A percentile compares a stretch with the other conserved stretches of the same genome.
These are phyloP conservation scores for Acmispon strigosus DNA, from an alignment of 306 rosid species.

Conservation along the genomic window DNA sequence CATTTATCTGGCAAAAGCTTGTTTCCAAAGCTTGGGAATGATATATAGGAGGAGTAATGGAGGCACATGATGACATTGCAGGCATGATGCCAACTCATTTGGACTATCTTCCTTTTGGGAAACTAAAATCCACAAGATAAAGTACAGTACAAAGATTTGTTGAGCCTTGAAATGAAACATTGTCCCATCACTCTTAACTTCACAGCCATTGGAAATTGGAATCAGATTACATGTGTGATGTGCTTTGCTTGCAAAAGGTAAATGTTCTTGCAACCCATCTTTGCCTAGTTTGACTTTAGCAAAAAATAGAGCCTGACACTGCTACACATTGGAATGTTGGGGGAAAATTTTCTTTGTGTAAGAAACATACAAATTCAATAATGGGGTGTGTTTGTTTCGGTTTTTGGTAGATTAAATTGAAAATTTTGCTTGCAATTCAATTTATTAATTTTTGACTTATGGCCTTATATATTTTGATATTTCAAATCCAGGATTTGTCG, in stretches of 20 bases:
- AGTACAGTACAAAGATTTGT: slow-evolving; percentile 26
- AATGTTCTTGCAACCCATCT: slow-evolving; percentile 6
- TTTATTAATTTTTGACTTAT: not conserved
- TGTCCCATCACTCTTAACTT: not conserved
- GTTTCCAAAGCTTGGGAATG: not conserved
- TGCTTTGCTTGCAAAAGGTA: slow-evolving; percentile 8
- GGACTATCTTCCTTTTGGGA: slow-evolving; percentile 30
- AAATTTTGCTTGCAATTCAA: not conserved
- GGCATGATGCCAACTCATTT: slow-evolving; percentile 4
- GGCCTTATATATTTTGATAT: no score
- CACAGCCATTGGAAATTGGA: slow-evolving; percentile 19
- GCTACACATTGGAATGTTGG: not conserved
- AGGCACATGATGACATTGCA: slow-evolving; percentile 8
- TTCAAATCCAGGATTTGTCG: no score
- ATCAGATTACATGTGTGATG: slow-evolving; percentile 17
- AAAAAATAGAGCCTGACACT: not conserved
- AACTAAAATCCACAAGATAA: slow-evolving; percentile 15
- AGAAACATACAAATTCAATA: not conserved
- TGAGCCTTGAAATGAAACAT: slow-evolving; percentile 3
- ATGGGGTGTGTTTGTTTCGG: not conserved
- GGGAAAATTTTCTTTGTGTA: not conserved
- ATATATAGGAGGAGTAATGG: not conserved
- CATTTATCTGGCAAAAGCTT: not conserved
- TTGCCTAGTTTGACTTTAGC: slow-evolving; percentile 21
- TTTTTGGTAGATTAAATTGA: not conserved